Percentiles rank a stretch among this genome's conserved stretches.
Evolutionary conservation across 257 asterid species (phyloP).

Genomic region (Capsicum baccatum): DNA sequence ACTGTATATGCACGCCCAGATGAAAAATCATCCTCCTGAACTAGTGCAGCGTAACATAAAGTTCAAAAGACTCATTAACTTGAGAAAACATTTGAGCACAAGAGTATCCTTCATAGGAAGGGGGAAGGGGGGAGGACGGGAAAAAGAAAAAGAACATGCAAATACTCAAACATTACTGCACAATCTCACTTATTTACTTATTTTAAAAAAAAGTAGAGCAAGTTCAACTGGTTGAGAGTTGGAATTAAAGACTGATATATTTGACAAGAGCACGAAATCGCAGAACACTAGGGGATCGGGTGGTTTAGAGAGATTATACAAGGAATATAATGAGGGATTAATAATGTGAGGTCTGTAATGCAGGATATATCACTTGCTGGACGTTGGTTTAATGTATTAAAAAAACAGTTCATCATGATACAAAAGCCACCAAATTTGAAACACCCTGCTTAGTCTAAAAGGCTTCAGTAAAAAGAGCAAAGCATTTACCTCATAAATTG

Average conservation of each 20-base stretch:
- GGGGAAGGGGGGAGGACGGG: background rate
- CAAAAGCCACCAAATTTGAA: background rate
- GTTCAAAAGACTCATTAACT: constrained; percentile 8
- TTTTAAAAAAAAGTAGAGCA: background rate
- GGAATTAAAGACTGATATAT: background rate
- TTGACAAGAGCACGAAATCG: background rate
- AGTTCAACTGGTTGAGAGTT: constrained; percentile 8
- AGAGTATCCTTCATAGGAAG: background rate
- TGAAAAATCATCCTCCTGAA: constrained; percentile 4
- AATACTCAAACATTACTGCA: background rate
- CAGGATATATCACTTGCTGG: background rate
- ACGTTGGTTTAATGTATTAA: background rate
- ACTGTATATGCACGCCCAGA: background rate
- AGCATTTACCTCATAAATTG: constrained; percentile 73
- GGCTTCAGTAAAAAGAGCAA: constrained; percentile 23
- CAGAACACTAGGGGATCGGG: background rate
- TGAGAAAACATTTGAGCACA: constrained; percentile 12
- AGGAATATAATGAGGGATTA: constrained; percentile 7
- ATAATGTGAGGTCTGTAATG: background rate
- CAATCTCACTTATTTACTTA: background rate
- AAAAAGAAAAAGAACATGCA: background rate
- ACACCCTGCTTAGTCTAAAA: background rate
- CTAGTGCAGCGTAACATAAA: constrained; percentile 5
- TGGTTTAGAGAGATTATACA: background rate
- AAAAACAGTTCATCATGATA: background rate